A percentile compares a stretch with the other conserved stretches of the same genome.
Conservation (phyloP, 1,284 basidiomycete genomes). For the Sparassis latifolia region DNA sequence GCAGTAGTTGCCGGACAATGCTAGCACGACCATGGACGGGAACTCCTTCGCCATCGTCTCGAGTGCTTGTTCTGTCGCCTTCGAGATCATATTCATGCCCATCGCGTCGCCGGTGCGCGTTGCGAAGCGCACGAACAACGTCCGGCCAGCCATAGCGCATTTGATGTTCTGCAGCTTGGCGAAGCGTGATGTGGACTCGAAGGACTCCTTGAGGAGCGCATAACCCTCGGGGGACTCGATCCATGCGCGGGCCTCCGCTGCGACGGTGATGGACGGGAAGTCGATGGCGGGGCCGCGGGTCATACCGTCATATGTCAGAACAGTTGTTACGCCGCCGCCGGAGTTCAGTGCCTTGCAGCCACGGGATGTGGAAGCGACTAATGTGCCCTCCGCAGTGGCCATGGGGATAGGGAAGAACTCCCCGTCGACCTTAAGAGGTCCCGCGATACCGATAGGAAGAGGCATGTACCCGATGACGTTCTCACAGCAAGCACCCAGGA, state of each 20-base stretch:
- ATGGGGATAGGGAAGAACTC: constrained; percentile 88
- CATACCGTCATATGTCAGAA: constrained; percentile 93
- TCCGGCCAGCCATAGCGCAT: constrained; percentile 84
- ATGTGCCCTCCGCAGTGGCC: constrained; percentile 98
- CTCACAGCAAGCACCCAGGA: constrained; percentile 97
- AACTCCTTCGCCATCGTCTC: constrained; percentile 77
- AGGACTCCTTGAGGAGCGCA: constrained; percentile 72
- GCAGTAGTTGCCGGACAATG: constrained; percentile 97
- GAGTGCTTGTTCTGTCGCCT: constrained; percentile 93
- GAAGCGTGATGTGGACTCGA: constrained; percentile 92
- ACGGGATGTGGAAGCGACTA: constrained; percentile 95
- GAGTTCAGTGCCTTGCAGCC: constrained; percentile 98
- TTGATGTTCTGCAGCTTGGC: constrained; percentile 81
- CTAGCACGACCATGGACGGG: constrained; percentile 92
- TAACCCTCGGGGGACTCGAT: constrained; percentile 85
- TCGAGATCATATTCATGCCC: constrained; percentile 99
- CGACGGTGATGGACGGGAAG: constrained; percentile 79
- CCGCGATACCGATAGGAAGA: constrained; percentile 93
- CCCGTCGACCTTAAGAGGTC: constrained; percentile 91
- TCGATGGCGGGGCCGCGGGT: constrained; percentile 97
- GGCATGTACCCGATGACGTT: constrained; percentile 99
- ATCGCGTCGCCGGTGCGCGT: constrained; percentile 97
- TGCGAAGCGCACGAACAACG: constrained; percentile 92
- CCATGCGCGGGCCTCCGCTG: constrained; percentile 86
- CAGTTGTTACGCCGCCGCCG: constrained; percentile 92